phyloP scores from a whole-genome alignment of 2,329 filamentous ascomycete species.

The Scedosporium aurantiacum region DNA sequence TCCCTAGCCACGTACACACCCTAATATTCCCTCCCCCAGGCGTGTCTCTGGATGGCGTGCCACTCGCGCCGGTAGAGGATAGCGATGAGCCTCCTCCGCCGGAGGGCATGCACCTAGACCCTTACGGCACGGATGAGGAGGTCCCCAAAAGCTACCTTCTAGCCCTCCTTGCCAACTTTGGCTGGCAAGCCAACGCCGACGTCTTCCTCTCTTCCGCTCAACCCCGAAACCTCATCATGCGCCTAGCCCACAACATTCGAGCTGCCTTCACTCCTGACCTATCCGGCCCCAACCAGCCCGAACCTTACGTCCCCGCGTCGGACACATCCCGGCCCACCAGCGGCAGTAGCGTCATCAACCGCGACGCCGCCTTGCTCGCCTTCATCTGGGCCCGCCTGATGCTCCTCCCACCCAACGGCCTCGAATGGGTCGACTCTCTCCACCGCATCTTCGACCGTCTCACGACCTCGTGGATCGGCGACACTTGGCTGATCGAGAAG shows the following conservation, averaged over 20 bases:
- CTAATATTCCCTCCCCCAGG: slow-evolving; percentile 56
- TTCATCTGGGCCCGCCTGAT: slow-evolving; percentile 61
- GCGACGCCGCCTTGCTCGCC: slow-evolving; percentile 54
- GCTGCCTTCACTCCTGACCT: slow-evolving; percentile 24
- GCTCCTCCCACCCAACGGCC: slow-evolving; percentile 33
- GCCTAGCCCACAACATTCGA: slow-evolving; percentile 39
- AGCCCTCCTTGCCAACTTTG: slow-evolving; percentile 41
- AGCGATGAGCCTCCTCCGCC: slow-evolving; percentile 10
- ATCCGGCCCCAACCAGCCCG: neutral
- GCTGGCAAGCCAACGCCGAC: slow-evolving; percentile 29
- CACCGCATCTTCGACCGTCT: slow-evolving; percentile 47
- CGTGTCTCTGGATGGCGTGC: slow-evolving; percentile 45
- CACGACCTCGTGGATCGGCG: slow-evolving; percentile 5
- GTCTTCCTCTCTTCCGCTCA: slow-evolving; percentile 53
- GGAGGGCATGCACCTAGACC: slow-evolving; percentile 66
- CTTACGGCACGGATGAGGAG: slow-evolving; percentile 61
- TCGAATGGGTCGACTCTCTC: slow-evolving; percentile 50
- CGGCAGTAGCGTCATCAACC: slow-evolving; percentile 28
- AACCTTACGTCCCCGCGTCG: slow-evolving; percentile 2
- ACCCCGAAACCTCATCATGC: slow-evolving; percentile 57
- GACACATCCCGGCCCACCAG: slow-evolving; percentile 19
- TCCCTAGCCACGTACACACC: slow-evolving; percentile 77
- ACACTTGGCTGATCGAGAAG: slow-evolving; percentile 8
- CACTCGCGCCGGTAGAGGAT: neutral
- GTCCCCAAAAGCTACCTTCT: slow-evolving; percentile 49